Conservation (phyloP, 2,329 filamentous ascomycete genomes). For the Myriosclerotinia curreyana region DNA sequence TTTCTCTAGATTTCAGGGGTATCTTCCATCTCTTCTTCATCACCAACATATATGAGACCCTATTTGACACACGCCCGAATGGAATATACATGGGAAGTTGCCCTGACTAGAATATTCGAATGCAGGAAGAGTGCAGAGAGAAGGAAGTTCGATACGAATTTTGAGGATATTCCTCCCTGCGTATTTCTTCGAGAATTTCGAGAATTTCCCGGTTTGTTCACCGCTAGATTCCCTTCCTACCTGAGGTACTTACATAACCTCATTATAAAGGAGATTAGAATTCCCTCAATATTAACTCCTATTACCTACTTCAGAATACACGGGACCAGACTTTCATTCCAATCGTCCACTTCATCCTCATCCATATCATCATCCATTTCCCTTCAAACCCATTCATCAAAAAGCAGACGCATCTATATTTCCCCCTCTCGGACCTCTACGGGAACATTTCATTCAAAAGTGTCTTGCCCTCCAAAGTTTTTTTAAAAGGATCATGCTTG, state of each 20-base stretch:
- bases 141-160: neutral
- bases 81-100: neutral
- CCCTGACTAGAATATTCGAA: neutral
- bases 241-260: no score
- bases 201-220: neutral
- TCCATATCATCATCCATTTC: no score
- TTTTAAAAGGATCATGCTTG: slow-evolving; percentile 3
- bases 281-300: no score
- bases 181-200: neutral
- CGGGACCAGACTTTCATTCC: no score
- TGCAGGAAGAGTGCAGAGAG: neutral
- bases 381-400: no score
- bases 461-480: neutral
- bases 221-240: neutral
- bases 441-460: neutral
- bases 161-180: neutral
- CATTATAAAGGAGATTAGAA: no score
- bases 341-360: no score
- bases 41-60: slow-evolving; percentile 8
- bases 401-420: no score
- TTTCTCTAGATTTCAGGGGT: slow-evolving; percentile 2
- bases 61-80: slow-evolving; percentile 5
- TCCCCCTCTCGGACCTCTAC: no score
- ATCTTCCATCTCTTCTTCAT: neutral
- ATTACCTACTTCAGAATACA: no score